Conservation (phyloP, 176 grass and related monocot genomes). For the Alopecurus myosuroides region DNA sequence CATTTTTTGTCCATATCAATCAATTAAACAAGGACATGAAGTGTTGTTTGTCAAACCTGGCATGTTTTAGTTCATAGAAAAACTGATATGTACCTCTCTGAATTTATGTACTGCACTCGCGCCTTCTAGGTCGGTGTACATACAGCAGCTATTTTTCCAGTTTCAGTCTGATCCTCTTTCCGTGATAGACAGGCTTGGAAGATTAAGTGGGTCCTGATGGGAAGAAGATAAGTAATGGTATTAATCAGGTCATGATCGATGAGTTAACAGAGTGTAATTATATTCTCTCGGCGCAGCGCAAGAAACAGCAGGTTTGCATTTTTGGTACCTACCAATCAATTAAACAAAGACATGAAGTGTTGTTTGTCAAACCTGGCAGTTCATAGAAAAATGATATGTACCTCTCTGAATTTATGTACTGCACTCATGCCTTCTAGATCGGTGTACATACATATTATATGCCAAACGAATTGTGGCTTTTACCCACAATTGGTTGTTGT, state of each 20-base stretch:
- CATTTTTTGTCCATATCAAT: neutral
- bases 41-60: neutral
- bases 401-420: neutral
- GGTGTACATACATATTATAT: neutral
- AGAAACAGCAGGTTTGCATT: slow-evolving; percentile 85
- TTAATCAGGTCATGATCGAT: slow-evolving; percentile 71
- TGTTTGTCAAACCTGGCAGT: neutral
- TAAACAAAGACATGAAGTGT: neutral
- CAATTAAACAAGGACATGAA: neutral
- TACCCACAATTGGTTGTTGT: neutral
- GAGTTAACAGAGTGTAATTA: slow-evolving; percentile 95
- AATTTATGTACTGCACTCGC: neutral
- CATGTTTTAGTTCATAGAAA: neutral
- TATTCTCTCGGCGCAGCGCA: slow-evolving; percentile 88
- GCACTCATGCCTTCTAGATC: neutral
- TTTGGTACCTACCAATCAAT: neutral
- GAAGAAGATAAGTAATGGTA: slow-evolving; percentile 90
- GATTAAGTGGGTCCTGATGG: slow-evolving; percentile 81
- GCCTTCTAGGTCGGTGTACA: neutral
- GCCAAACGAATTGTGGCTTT: neutral
- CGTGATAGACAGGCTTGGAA: slow-evolving; percentile 53
- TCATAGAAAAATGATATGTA: neutral
- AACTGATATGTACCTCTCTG: neutral
- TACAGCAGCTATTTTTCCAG: neutral
- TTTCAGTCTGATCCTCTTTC: neutral